phyloP scores from a whole-genome alignment of 139 green algal species.

The Eudorina sp. region DNA sequence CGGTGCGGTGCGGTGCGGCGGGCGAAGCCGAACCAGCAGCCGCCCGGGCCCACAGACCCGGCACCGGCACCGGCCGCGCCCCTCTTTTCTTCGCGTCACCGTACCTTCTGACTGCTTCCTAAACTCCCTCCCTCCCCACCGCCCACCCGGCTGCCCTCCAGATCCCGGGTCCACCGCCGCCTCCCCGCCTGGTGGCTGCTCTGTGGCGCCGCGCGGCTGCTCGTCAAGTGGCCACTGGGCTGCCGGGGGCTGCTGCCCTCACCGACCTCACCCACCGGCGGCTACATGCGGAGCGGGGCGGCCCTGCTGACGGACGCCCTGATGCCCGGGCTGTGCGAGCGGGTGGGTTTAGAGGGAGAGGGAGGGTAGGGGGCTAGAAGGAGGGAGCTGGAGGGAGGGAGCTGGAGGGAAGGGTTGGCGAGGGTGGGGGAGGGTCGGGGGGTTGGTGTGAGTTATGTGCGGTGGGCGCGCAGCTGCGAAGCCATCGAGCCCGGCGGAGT shows the following conservation, averaged over 20 bases:
- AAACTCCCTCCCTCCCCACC: background rate
- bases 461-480: too few species aligned
- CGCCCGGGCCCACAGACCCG: too few species aligned
- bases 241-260: background rate
- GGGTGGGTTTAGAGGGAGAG: background rate
- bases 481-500: too few species aligned
- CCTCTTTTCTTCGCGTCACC: too few species aligned
- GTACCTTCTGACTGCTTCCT: too few species aligned
- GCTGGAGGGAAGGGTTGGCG: too few species aligned
- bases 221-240: background rate
- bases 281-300: slow-evolving; percentile 5
- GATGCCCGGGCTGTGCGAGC: slow-evolving; percentile 19
- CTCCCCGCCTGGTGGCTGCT: slow-evolving; percentile 19
- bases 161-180: background rate
- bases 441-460: too few species aligned
- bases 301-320: slow-evolving; percentile 4
- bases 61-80: too few species aligned
- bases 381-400: background rate
- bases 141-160: background rate
- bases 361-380: background rate
- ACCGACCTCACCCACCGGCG: background rate
- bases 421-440: too few species aligned
- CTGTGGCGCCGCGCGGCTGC: background rate
- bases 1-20: too few species aligned
- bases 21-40: too few species aligned